These are phyloP conservation scores for Sporothrix curviconia DNA, from an alignment of 2,329 filamentous ascomycete species.

Conservation along the genomic window DNA sequence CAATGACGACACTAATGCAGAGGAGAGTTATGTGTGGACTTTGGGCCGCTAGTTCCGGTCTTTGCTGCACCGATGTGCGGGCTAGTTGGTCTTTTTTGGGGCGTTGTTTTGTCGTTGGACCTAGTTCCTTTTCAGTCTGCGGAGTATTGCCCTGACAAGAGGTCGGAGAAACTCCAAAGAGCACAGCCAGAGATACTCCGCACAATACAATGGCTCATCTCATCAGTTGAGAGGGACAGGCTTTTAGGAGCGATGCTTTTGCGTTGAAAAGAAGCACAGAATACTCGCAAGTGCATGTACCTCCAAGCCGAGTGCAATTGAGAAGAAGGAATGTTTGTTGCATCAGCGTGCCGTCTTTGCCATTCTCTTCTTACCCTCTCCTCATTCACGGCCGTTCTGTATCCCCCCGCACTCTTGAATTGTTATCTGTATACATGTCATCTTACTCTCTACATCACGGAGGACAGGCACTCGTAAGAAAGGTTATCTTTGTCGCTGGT, in stretches of 20 bases:
- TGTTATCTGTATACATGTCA: no score
- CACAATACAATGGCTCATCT: no score
- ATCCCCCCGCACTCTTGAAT: no score
- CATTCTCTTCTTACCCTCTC: background rate
- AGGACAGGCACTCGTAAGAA: no score
- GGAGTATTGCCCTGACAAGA: background rate
- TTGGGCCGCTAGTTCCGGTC: background rate
- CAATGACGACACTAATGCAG: conserved; percentile 4
- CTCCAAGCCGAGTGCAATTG: background rate
- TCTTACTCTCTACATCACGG: no score
- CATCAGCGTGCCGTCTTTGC: background rate
- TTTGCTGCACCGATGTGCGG: background rate
- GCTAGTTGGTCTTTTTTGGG: background rate
- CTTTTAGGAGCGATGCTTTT: no score
- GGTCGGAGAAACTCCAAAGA: background rate
- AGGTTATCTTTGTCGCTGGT: no score
- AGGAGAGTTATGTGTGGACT: background rate
- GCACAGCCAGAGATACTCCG: background rate
- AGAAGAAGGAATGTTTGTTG: background rate
- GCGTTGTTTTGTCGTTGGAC: background rate
- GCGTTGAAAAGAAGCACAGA: no score
- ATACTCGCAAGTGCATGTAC: background rate
- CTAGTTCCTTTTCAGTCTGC: background rate
- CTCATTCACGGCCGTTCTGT: no score
- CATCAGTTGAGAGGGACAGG: no score